phyloP scores from a whole-genome alignment of 2,329 filamentous ascomycete genomes.

The Saccharata proteae region DNA sequence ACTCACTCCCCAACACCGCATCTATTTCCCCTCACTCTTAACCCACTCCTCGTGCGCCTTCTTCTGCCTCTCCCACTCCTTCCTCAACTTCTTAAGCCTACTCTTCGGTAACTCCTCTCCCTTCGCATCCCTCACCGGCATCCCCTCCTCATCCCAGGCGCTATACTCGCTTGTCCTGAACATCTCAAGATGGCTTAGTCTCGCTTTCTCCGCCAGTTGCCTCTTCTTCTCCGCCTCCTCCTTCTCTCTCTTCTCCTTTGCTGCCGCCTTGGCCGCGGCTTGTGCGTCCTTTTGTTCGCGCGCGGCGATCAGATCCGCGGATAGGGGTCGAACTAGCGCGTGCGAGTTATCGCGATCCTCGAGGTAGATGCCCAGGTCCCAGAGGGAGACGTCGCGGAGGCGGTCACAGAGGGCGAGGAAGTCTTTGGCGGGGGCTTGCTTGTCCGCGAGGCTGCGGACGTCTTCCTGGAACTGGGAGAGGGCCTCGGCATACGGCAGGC shows the following conservation, averaged over 20 bases:
- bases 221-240: conserved; percentile 46
- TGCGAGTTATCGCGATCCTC: conserved; percentile 58
- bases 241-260: conserved; percentile 42
- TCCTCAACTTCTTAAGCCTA: conserved; percentile 67
- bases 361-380: conserved; percentile 73
- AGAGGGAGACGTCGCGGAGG: conserved; percentile 70
- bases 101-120: conserved; percentile 74
- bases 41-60: conserved; percentile 61
- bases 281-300: conserved; percentile 43
- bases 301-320: conserved; percentile 40
- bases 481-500: conserved; percentile 36
- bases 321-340: conserved; percentile 60
- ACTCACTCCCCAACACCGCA: no score
- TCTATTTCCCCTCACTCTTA: conserved; percentile 2
- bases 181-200: conserved; percentile 45
- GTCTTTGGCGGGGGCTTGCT: conserved; percentile 49
- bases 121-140: conserved; percentile 65
- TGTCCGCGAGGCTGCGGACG: conserved; percentile 41
- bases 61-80: conserved; percentile 85
- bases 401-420: conserved; percentile 67
- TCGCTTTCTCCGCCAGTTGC: conserved; percentile 43
- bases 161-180: conserved; percentile 51
- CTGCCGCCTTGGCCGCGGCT: conserved; percentile 29
- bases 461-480: conserved; percentile 46
- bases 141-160: conserved; percentile 71